A percentile compares a stretch with the other conserved stretches of the same genome.
These are phyloP conservation scores for Alternaria infectoria DNA, from an alignment of 2,329 filamentous ascomycete genomes.

Conservation along the genomic window DNA sequence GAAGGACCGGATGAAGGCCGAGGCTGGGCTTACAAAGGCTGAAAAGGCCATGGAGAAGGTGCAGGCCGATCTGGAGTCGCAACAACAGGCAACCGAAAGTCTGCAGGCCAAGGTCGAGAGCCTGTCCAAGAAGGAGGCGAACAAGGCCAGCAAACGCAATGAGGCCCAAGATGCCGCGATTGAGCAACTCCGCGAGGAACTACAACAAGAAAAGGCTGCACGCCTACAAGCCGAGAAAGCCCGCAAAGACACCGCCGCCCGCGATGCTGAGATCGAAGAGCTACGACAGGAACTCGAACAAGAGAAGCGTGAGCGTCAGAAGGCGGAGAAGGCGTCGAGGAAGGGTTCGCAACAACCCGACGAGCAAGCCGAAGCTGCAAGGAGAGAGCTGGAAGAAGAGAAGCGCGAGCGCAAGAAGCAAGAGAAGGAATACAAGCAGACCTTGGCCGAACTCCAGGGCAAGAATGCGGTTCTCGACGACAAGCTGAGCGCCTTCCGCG, in stretches of 20 bases:
- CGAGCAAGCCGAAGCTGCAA: conserved; percentile 55
- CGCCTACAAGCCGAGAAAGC: conserved; percentile 40
- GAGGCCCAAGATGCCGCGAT: conserved; percentile 39
- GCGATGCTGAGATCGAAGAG: conserved; percentile 34
- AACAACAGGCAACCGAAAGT: conserved; percentile 38
- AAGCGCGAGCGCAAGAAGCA: conserved; percentile 59
- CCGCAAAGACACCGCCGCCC: conserved; percentile 40
- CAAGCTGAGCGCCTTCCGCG: conserved; percentile 71
- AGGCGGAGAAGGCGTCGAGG: conserved; percentile 42
- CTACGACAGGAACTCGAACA: conserved; percentile 49
- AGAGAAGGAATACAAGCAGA: conserved; percentile 62
- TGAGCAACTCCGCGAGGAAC: conserved; percentile 39
- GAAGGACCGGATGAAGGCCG: conserved; percentile 52
- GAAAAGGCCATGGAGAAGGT: conserved; percentile 42
- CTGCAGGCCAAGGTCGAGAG: conserved; percentile 45
- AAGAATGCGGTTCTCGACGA: conserved; percentile 71
- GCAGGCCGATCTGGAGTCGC: conserved; percentile 40
- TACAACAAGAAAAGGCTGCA: conserved; percentile 53
- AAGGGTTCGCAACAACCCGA: conserved; percentile 51
- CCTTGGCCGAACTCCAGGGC: conserved; percentile 65
- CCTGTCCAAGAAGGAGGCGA: conserved; percentile 37
- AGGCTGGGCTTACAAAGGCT: conserved; percentile 46
- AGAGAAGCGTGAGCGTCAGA: conserved; percentile 46
- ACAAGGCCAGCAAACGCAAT: conserved; percentile 46
- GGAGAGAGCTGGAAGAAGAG: conserved; percentile 58